Conservation (phyloP, 2,329 filamentous ascomycete species). For the Diaporthe citri region DNA sequence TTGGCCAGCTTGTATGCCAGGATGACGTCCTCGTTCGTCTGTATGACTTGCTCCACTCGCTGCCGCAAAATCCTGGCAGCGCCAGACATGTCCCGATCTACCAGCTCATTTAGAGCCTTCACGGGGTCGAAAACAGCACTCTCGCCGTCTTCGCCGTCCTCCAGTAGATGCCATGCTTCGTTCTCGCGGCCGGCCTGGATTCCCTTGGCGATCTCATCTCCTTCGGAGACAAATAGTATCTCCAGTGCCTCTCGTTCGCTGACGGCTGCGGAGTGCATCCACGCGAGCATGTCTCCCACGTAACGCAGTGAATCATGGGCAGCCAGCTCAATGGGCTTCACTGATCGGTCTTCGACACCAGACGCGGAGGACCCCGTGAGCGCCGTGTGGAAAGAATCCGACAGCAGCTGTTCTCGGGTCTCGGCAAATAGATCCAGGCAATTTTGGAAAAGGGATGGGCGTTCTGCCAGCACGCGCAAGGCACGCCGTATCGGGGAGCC, state of each 20-base stretch:
- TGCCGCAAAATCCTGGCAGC: conserved; percentile 89
- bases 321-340: conserved; percentile 93
- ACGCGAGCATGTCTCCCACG: conserved; percentile 96
- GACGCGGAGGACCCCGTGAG: conserved; percentile 78
- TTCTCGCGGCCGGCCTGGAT: conserved; percentile 84
- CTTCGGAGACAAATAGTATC: conserved; percentile 89
- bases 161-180: conserved; percentile 82
- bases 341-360: conserved; percentile 68
- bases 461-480: conserved; percentile 87
- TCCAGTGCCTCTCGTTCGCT: conserved; percentile 94
- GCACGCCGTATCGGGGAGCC: conserved; percentile 86
- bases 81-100: conserved; percentile 86
- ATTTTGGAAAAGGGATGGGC: conserved; percentile 90
- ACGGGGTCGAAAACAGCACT: conserved; percentile 79
- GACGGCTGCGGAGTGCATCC: conserved; percentile 94
- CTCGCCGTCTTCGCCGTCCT: conserved; percentile 66
- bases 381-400: conserved; percentile 89
- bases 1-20: conserved; percentile 92
- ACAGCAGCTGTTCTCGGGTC: conserved; percentile 86
- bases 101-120: conserved; percentile 85
- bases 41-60: conserved; percentile 90
- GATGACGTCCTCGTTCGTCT: conserved; percentile 91
- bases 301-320: conserved; percentile 94
- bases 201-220: conserved; percentile 86
- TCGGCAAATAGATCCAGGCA: conserved; percentile 95